Evolutionary conservation across 2,329 filamentous ascomycete species (phyloP), one percentile per base, ranked within the genome.

Genomic region (Penicillium brevicompactum): DNA sequence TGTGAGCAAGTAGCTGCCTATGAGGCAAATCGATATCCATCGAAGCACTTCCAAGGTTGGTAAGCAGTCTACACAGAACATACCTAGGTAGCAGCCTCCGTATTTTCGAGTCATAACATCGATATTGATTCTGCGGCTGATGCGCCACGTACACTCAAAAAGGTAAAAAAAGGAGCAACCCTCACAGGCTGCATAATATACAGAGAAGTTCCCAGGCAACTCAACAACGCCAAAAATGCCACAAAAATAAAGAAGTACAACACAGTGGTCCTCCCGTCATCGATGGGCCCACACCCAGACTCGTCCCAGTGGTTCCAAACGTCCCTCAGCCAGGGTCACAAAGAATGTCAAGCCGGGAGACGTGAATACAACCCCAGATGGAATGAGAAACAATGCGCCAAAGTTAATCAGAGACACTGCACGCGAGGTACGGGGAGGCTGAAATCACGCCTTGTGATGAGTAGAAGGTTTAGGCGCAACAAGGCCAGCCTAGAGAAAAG

Each of bases 401-500:
- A 22, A 27, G 22, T 11, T 5, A 53, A n/a, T n/a, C 42, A 22
- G 37, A 21, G 42, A 53, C 38, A 37, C 24, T 27, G 24, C 24
- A 8, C 24, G 13, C 6, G 34, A 16, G 38, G 21, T 18, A 37
- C 10, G 21, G 4, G 16, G n/a, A 9, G 3, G 37, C 22, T 5
- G 18, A 22, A 46, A 49, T 61, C 53, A 65, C 31, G 57, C 60
- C 55, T 65, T 65, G 54, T 58, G 32, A 38, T 55, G 58, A n/a
- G 63, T 65, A 32, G 59, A 49, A 30, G 59, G 51, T 58, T 71
- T 73, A 42, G 63, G 62, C 52, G 70, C 67, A 53, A 72, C 63
- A 32, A 75, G 62, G 37, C 73, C 72, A 56, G 70, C 68, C 73
- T 75, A 50, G 38, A 56, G 11, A 27, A 31, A 53, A 9, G 30